Conservation (phyloP, 1,284 basidiomycete species). For the Trichosporon ovoides region DNA sequence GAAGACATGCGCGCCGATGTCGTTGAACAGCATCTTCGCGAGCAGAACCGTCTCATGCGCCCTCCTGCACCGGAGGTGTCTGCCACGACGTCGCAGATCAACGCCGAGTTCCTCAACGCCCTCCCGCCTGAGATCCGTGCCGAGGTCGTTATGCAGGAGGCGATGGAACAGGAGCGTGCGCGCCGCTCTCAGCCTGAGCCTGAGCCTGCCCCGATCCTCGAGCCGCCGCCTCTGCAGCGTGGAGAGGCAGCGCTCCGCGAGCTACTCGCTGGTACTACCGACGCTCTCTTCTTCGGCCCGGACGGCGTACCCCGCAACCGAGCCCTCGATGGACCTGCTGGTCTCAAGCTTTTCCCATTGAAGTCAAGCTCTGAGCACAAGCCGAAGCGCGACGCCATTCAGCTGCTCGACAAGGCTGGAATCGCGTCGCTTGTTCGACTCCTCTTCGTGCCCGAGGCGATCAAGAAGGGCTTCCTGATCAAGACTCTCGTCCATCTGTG, state of each 20-base stretch:
- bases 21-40: constrained; percentile 92
- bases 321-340: not conserved
- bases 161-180: constrained; percentile 60
- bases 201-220: not conserved
- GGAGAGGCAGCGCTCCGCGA: constrained; percentile 5
- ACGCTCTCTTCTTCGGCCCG: constrained; percentile 4
- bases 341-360: constrained; percentile 7
- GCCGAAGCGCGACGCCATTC: constrained; percentile 73
- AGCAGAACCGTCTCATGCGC: constrained; percentile 56
- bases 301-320: not conserved
- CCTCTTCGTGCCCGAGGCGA: constrained; percentile 91
- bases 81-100: constrained; percentile 74
- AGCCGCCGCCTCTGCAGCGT: not conserved
- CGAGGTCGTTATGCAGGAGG: constrained; percentile 93
- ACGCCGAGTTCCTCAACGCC: constrained; percentile 90
- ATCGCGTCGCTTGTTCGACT: constrained; percentile 86
- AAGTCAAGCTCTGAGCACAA: constrained; percentile 28
- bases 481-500: constrained; percentile 91
- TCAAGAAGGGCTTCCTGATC: constrained; percentile 78
- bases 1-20: constrained; percentile 99
- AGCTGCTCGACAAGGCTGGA: constrained; percentile 85
- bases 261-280: constrained; percentile 5
- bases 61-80: constrained; percentile 60
- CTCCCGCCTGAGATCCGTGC: constrained; percentile 92
- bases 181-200: constrained; percentile 30